Conservation (phyloP, 148 eudicot species). For the Nyssa sinensis region DNA sequence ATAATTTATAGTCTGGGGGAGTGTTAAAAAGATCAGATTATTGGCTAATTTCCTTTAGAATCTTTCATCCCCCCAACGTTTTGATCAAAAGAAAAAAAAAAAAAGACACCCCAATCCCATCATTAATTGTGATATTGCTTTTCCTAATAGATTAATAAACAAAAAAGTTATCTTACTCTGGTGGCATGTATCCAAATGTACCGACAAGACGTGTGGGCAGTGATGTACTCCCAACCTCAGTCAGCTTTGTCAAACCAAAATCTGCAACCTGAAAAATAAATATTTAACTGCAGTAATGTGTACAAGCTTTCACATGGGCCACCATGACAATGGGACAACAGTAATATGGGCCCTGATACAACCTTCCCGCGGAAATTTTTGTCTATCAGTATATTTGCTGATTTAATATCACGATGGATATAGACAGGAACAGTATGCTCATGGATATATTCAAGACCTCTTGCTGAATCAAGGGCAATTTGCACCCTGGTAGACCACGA, state of each 20-base stretch:
- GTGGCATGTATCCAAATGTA: conserved; percentile 98
- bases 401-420: too few relatives aligned
- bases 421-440: conserved; percentile 98
- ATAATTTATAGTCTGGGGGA: too few relatives aligned
- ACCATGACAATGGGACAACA: neutral
- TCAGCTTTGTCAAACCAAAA: conserved; percentile 87
- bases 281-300: neutral
- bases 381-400: conserved; percentile 89
- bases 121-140: too few relatives aligned
- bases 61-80: too few relatives aligned
- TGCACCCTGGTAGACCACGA: conserved; percentile 88
- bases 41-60: too few relatives aligned
- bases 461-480: conserved; percentile 94
- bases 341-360: neutral
- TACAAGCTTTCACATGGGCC: neutral
- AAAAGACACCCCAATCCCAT: too few relatives aligned
- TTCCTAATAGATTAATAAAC: neutral
- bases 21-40: too few relatives aligned
- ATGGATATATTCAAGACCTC: conserved; percentile 97
- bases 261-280: conserved; percentile 76
- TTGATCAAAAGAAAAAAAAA: too few relatives aligned
- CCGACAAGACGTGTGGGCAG: conserved; percentile 83
- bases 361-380: conserved; percentile 83
- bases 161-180: conserved; percentile 65
- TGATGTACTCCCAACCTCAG: conserved; percentile 68